Evolutionary conservation across 345 rosid genomes (phyloP).

Genomic region (Dimocarpus longan): DNA sequence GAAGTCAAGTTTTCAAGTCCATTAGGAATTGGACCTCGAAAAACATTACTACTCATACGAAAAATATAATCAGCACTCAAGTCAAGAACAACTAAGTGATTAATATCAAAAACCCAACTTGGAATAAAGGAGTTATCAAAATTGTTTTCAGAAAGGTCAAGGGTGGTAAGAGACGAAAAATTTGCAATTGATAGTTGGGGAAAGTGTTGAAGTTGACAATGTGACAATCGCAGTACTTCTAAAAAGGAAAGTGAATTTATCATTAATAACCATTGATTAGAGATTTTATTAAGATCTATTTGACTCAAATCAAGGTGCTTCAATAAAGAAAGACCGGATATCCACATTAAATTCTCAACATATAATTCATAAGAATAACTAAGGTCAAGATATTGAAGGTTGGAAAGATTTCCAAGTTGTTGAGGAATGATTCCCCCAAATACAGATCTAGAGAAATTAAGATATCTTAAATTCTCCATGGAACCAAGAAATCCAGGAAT

Average conservation of each 20-base stretch:
- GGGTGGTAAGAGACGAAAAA: not conserved
- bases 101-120: not conserved
- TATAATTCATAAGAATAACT: not conserved
- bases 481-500: not conserved
- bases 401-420: too few relatives aligned
- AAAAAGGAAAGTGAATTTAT: not conserved
- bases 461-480: not conserved
- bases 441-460: not conserved
- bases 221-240: not conserved
- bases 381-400: too few relatives aligned
- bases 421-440: not conserved
- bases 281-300: not conserved
- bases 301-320: not conserved
- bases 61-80: not conserved
- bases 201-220: not conserved
- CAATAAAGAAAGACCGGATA: not conserved
- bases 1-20: constrained; percentile 10
- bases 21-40: not conserved
- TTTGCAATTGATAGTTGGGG: not conserved
- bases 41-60: too few relatives aligned
- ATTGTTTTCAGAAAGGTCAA: not conserved
- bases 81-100: not conserved
- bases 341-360: not conserved
- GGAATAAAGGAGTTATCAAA: not conserved
- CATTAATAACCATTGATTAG: not conserved